These are phyloP conservation scores for Fragilaria crotonensis DNA, from an alignment of 108 stramenopile species.

Conservation along the genomic window DNA sequence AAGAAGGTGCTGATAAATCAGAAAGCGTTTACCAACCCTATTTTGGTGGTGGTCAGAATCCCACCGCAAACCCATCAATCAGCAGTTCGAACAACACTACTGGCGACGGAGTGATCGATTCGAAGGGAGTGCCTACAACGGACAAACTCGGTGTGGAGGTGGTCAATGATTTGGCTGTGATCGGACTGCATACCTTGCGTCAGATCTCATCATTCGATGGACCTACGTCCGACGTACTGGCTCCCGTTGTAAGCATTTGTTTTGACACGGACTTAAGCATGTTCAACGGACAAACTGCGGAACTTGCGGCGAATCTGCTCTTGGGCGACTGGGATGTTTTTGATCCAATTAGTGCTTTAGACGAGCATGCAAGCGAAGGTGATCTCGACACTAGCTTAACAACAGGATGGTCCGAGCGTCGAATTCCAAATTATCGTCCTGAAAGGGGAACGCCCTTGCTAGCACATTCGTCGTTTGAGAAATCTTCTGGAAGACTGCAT, in stretches of 20 bases:
- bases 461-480: background rate
- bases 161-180: conserved; percentile 5
- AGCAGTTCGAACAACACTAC: background rate
- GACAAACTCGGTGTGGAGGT: conserved; percentile 1
- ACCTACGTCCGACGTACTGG: conserved; percentile 50
- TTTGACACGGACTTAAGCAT: conserved; percentile 25
- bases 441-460: background rate
- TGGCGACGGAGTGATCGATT: background rate
- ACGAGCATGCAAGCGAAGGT: background rate
- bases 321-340: conserved; percentile 25
- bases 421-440: background rate
- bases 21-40: conserved; percentile 31
- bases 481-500: background rate
- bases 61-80: background rate
- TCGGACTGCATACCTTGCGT: conserved; percentile 5
- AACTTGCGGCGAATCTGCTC: conserved; percentile 41
- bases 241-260: conserved; percentile 54
- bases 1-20: conserved; percentile 6
- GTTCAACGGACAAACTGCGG: conserved; percentile 38
- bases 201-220: conserved; percentile 15
- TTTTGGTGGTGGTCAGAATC: conserved; percentile 18
- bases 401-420: background rate
- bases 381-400: background rate
- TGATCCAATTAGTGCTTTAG: background rate
- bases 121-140: background rate